Evolutionary conservation across 2,329 filamentous ascomycete species (phyloP).

Genomic region (Bretziella fagacearum): DNA sequence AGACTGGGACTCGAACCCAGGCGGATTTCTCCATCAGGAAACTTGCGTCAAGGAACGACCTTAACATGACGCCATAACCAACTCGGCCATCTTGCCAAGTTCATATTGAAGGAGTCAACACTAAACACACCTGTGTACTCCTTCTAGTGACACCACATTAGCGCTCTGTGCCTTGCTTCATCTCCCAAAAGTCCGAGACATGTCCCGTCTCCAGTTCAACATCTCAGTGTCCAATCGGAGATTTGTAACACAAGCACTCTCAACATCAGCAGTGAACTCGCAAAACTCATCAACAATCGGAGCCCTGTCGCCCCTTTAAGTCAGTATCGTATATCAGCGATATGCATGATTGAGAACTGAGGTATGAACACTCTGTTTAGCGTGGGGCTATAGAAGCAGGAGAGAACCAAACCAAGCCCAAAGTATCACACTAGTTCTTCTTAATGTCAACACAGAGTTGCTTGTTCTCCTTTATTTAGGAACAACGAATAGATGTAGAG

Average conservation of each 20-base stretch:
- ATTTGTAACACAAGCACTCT: background rate
- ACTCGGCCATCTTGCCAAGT: slow-evolving; percentile 23
- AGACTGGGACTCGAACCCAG: slow-evolving; percentile 14
- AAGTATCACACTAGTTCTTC: background rate
- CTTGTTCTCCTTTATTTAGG: background rate
- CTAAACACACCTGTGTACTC: too few relatives aligned
- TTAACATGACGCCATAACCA: slow-evolving; percentile 24
- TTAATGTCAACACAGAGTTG: background rate
- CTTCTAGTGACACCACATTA: too few relatives aligned
- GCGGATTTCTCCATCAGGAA: slow-evolving; percentile 14
- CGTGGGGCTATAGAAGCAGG: slow-evolving; percentile 1
- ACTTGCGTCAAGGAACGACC: slow-evolving; percentile 17
- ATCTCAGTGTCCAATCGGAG: background rate
- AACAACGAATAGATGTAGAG: background rate
- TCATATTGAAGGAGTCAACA: too few relatives aligned
- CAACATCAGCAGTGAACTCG: too few relatives aligned
- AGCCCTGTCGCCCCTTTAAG: background rate
- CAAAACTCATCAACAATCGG: background rate
- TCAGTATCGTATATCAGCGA: background rate
- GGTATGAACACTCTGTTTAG: background rate
- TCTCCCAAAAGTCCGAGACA: background rate
- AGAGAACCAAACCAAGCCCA: background rate
- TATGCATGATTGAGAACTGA: background rate
- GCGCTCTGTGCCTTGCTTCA: too few relatives aligned
- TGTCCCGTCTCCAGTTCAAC: background rate